These are phyloP conservation scores for Boletus reticulatus DNA, from an alignment of 768 basidiomycete genomes.

Conservation along the genomic window DNA sequence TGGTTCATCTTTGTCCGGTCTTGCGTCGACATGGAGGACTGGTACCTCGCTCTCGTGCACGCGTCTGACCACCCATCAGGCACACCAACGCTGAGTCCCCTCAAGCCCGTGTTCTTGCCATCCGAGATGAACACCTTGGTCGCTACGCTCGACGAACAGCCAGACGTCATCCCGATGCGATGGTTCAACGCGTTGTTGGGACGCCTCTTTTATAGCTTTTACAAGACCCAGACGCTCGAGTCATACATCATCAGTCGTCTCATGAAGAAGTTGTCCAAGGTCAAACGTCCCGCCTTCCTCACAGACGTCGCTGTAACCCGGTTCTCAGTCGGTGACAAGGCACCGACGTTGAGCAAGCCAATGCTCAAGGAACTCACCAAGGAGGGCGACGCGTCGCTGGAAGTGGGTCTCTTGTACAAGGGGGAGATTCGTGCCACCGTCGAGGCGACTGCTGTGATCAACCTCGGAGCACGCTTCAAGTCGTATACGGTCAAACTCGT, in stretches of 20 bases:
- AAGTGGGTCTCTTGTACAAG: constrained; percentile 80
- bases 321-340: constrained; percentile 80
- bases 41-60: constrained; percentile 82
- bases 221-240: constrained; percentile 81
- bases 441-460: constrained; percentile 86
- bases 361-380: constrained; percentile 97
- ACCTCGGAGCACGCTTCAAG: constrained; percentile 80
- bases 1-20: constrained; percentile 95
- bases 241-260: constrained; percentile 80
- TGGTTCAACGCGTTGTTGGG: constrained; percentile 97
- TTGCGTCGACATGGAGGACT: constrained; percentile 95
- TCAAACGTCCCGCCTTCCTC: constrained; percentile 86
- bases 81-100: constrained; percentile 57
- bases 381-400: constrained; percentile 90
- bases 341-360: constrained; percentile 90
- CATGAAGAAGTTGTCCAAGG: constrained; percentile 92
- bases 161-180: constrained; percentile 95
- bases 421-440: constrained; percentile 89
- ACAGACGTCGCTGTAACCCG: constrained; percentile 84
- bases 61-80: constrained; percentile 64
- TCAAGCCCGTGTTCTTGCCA: constrained; percentile 65
- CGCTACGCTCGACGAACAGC: constrained; percentile 83
- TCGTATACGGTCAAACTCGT: constrained; percentile 88
- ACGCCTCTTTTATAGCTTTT: constrained; percentile 88
- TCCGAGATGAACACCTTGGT: constrained; percentile 84